Percentiles rank a stretch among this genome's conserved stretches.
Conservation (phyloP, 805 yeast genomes). For the Priceomyces haplophilus region DNA sequence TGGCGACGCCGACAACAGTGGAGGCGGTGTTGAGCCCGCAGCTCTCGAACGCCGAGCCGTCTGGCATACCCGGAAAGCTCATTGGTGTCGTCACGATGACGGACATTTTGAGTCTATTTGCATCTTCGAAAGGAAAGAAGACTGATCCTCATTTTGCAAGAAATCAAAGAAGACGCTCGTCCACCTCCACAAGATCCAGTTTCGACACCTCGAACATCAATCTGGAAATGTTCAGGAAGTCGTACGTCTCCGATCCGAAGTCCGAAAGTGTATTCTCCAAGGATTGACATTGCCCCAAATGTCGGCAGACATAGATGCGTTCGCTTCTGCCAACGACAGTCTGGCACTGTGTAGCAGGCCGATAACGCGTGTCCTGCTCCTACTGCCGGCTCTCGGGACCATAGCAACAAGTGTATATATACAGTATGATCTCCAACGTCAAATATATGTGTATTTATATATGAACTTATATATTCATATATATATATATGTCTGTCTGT, state of each 20-base stretch:
- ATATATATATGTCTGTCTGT: no score
- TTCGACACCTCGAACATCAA: conserved; percentile 8
- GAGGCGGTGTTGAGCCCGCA: conserved; percentile 15
- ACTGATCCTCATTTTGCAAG: conserved; percentile 88
- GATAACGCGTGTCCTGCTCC: no score
- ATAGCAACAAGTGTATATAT: no score
- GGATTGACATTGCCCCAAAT: conserved; percentile 4
- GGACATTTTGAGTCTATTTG: conserved; percentile 79
- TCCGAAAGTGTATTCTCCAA: conserved; percentile 13
- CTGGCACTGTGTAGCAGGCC: no score
- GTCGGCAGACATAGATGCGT: not conserved
- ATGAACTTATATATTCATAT: no score
- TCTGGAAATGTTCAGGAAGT: conserved; percentile 14
- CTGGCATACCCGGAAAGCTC: conserved; percentile 70
- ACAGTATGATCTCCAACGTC: no score
- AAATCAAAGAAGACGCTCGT: conserved; percentile 76
- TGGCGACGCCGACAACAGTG: conserved; percentile 19
- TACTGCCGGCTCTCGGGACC: no score
- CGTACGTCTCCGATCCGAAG: conserved; percentile 10
- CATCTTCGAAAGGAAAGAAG: conserved; percentile 65
- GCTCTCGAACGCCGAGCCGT: conserved; percentile 12
- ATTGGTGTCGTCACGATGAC: conserved; percentile 92
- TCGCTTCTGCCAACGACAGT: not conserved
- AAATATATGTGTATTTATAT: no score
- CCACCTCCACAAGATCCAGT: conserved; percentile 25